Base-by-base conservation (phyloP, 164 flowering plant species). In the Magnolia officinalis region DNA sequence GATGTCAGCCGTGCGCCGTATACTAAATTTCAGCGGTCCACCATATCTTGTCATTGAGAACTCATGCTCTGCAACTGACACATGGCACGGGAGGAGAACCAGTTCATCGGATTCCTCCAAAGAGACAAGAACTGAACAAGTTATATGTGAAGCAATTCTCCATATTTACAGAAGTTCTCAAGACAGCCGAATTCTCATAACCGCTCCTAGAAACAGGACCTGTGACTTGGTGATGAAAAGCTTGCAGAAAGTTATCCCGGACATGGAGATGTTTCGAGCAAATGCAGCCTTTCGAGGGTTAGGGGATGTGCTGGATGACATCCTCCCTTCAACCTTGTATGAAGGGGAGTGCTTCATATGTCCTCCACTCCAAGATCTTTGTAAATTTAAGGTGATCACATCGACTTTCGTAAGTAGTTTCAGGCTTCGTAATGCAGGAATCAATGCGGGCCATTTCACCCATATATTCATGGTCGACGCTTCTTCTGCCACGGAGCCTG, bases 401-500 rank as follows among this genome's bases (percentile, higher is more conserved):
- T 83, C 91, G 0, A 86, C 91, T n/a, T 86, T 50, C 50, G 65
- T 85, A 45, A 88, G 86, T 55, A 83, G 86, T 78, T 82, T 76
- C 72, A 78, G 91, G 72, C 79, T 88, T 11, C 73, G 75, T 29
- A 49, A 49, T 45, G 76, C 76, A 63, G 87, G 89, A 23, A 75
- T 86, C 29, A 4, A 49, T 29, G 78, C 85, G 14, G 87, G 87
- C 29, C 88, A 88, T 74, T 88, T 88, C 70, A 85, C 81, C 69
- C 88, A 88, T 76, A 85, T 88, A 26, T 86, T 86, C 65, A 67
- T 86, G 67, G 81, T 88, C 58, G 88, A 86, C 77, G 84, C 84
- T 23, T 83, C 86, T 61, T 80, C 80, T 49, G 84, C 80, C 23
- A 85, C 81, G 37, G 89, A 88, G 75, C 91, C 89, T 8, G 89